Conservation (phyloP, 371 early-diverging fungal genomes). For the Mycotypha africana region DNA sequence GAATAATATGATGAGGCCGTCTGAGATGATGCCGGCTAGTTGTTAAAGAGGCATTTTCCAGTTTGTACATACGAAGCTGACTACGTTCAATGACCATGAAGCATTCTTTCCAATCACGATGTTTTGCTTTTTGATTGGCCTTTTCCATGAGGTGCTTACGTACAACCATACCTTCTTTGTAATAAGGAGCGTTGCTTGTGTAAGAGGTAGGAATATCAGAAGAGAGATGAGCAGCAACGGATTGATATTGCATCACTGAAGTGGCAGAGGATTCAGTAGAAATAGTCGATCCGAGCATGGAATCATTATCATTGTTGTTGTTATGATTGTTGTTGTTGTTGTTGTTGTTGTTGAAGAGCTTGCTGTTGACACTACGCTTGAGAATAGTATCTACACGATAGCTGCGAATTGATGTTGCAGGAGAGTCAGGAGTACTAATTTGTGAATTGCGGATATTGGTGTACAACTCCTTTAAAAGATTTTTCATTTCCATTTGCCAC, state of each 20-base stretch:
- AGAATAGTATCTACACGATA: no score
- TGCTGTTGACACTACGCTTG: no score
- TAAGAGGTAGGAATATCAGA: constrained; percentile 1
- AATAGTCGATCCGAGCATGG: no score
- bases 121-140: constrained; percentile 71
- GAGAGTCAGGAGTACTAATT: constrained; percentile 65
- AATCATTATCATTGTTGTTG: no score
- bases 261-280: no score
- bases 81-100: constrained; percentile 69
- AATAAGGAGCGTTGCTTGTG: constrained; percentile 28
- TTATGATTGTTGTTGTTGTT: no score
- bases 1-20: no score
- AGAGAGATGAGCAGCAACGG: constrained; percentile 13
- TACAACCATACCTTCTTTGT: constrained; percentile 76
- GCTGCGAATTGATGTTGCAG: no score
- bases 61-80: constrained; percentile 72
- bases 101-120: constrained; percentile 85
- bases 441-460: constrained; percentile 55
- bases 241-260: no score
- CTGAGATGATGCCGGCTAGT: no score
- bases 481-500: constrained; percentile 18
- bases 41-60: no score
- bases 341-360: no score
- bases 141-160: constrained; percentile 81
- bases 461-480: constrained; percentile 43